These are phyloP conservation scores for Talaromyces sp. DNA, from an alignment of 2,329 filamentous ascomycete genomes.

Conservation along the genomic window DNA sequence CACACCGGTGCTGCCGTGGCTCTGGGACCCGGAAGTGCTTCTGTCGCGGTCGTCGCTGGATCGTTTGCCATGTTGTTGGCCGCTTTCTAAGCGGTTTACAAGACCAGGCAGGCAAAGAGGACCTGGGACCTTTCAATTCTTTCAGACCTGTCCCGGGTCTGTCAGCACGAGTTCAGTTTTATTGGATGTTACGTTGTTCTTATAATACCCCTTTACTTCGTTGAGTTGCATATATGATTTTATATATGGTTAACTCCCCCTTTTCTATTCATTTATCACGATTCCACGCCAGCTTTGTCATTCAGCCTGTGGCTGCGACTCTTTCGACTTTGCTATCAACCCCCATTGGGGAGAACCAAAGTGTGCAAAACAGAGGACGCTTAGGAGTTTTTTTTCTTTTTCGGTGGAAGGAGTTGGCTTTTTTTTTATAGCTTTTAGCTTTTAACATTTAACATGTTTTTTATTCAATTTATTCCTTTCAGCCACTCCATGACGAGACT, in stretches of 20 bases:
- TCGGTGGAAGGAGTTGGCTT: conserved; percentile 9
- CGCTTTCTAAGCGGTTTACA: conserved; percentile 23
- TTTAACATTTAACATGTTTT: not conserved
- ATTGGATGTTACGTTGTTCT: conserved; percentile 13
- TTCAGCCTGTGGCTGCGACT: conserved; percentile 16
- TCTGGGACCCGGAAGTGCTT: conserved; percentile 17
- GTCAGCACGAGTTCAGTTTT: conserved; percentile 4
- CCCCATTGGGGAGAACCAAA: conserved; percentile 6
- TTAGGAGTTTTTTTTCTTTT: conserved; percentile 9
- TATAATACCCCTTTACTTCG: conserved; percentile 12
- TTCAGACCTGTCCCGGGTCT: not conserved
- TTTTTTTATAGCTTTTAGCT: conserved; percentile 7
- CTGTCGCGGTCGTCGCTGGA: conserved; percentile 31
- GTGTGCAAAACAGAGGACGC: conserved; percentile 8
- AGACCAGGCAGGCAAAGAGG: not conserved
- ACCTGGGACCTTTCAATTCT: not conserved
- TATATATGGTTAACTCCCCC: conserved; percentile 11
- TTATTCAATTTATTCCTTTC: not conserved
- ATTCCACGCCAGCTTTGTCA: conserved; percentile 27
- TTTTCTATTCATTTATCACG: conserved; percentile 24
- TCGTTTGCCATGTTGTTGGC: conserved; percentile 35
- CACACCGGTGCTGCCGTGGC: conserved; percentile 15
- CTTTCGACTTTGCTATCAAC: not conserved
- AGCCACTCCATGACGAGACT: conserved; percentile 10
- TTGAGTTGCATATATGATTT: conserved; percentile 7